Evolutionary conservation across 768 basidiomycete species (phyloP), one percentile per base, ranked within the genome.

Genomic region (Harrya chromipes): DNA sequence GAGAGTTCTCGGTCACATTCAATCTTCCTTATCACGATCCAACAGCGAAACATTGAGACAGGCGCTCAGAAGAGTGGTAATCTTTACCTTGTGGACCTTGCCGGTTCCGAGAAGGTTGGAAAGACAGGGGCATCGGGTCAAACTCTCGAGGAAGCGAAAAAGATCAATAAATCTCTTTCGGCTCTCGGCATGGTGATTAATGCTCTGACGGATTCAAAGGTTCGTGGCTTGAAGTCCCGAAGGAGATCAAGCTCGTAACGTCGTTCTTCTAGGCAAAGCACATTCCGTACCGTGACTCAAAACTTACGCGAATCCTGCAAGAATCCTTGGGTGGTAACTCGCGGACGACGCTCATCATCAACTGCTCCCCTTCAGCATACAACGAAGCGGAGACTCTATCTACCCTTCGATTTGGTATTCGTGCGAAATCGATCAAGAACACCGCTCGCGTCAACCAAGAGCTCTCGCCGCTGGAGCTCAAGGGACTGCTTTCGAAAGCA

Each of bases 361-460:
- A 98, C 71, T 98, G 97, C 65, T 99, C 97, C 16, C 97, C 97
- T 16, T 94, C 93, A 1, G 85, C 90, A 0, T 99, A 94, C 74
- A 99, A 99, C 63, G 97, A 98, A 68, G 76, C 90, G 3, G 97
- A 99, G 70, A 99, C 97, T 0, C 76, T 99, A 29, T 89, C 87
- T 3, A 99, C 97, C 4, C 82, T 99, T n/a, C 87, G 97, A 21
- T 99, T 99, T 68, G 97, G 97, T 76, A 98, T 98, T 67, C 91
- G 97, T 56, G 95, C 97, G n/a, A 99, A 99, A 72, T 90, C 91
- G n/a, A 99, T 99, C 83, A 98, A 98, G 90, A 99, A 99, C 71
- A 91, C 90, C 53, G 97, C 97, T 53, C 89, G 97, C 40, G 91
- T 99, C 73, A 99, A 99, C 69, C 93, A 94, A 46, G 97, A 99